Conservation (phyloP, 768 basidiomycete species). For the Naematelia encephala region DNA sequence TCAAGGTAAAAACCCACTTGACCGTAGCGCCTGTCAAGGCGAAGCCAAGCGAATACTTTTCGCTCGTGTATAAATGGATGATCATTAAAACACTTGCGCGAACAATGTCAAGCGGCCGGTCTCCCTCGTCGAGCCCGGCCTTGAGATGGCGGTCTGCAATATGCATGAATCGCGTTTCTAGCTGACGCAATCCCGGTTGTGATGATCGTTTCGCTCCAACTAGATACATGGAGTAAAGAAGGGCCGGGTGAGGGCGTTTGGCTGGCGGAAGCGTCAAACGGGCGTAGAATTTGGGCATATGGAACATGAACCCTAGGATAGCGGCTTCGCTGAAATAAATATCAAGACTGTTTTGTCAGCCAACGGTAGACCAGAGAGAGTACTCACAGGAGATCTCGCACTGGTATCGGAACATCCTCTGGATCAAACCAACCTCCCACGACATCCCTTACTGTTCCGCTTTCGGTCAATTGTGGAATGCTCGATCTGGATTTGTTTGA, state of each 20-base stretch:
- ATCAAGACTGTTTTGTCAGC: slow-evolving; percentile 15
- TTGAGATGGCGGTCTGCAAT: slow-evolving; percentile 26
- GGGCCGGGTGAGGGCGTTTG: slow-evolving; percentile 31
- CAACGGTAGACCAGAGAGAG: background rate
- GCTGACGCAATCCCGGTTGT: slow-evolving; percentile 14
- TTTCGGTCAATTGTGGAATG: background rate
- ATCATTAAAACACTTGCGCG: slow-evolving; percentile 10
- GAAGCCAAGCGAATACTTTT: slow-evolving; percentile 19
- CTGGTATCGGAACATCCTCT: slow-evolving; percentile 22
- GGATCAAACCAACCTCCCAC: slow-evolving; percentile 31
- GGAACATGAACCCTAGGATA: slow-evolving; percentile 10
- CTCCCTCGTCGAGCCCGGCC: slow-evolving; percentile 10
- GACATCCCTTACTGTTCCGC: background rate
- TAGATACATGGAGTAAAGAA: slow-evolving; percentile 34
- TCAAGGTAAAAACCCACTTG: slow-evolving; percentile 6
- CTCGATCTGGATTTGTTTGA: background rate
- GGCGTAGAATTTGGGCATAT: slow-evolving; percentile 20
- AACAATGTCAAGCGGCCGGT: slow-evolving; percentile 25
- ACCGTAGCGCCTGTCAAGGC: slow-evolving; percentile 10
- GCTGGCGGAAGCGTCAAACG: slow-evolving; percentile 19
- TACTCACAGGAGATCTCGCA: slow-evolving; percentile 23
- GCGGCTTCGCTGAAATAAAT: slow-evolving; percentile 17
- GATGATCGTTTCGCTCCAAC: slow-evolving; percentile 13
- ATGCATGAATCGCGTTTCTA: slow-evolving; percentile 24
- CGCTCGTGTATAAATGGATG: slow-evolving; percentile 12